Conservation (phyloP, 768 basidiomycete species). For the Hygrocybe punicea region DNA sequence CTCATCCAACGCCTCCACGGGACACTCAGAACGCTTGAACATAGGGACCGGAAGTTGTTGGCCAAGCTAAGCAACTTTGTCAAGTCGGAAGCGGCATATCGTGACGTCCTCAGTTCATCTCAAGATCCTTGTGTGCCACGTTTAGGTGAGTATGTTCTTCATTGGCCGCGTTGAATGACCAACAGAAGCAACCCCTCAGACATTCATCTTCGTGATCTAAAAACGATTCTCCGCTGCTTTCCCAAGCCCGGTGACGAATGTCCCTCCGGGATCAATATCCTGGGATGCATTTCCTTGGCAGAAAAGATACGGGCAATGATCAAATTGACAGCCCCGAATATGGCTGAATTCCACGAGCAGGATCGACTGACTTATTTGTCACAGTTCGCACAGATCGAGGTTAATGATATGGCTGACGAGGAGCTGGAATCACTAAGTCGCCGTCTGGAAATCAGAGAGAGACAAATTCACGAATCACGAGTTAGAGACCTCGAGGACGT, state of each 20-base stretch:
- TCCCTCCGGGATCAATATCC: no score
- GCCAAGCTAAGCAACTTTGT: background rate
- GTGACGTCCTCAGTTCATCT: background rate
- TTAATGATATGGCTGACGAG: no score
- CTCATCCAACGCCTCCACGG: constrained; percentile 1
- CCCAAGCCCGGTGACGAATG: no score
- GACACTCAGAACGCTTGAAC: background rate
- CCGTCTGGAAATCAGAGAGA: background rate
- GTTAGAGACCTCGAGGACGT: background rate
- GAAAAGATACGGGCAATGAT: no score
- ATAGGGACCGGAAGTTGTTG: background rate
- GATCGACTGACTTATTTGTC: background rate
- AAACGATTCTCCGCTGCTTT: no score
- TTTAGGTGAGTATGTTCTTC: background rate
- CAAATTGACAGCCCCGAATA: no score
- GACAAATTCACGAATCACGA: background rate
- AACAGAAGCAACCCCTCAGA: background rate
- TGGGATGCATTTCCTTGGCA: no score
- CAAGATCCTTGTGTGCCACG: constrained; percentile 3
- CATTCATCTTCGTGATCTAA: no score
- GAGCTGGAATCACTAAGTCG: background rate
- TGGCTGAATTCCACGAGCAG: no score
- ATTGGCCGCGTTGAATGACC: background rate
- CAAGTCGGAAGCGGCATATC: constrained; percentile 2
- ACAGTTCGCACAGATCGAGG: background rate